Percentiles rank a stretch among this genome's conserved stretches.
Conservation (phyloP, 2,329 filamentous ascomycete genomes). For the Ascochyta pisi region DNA sequence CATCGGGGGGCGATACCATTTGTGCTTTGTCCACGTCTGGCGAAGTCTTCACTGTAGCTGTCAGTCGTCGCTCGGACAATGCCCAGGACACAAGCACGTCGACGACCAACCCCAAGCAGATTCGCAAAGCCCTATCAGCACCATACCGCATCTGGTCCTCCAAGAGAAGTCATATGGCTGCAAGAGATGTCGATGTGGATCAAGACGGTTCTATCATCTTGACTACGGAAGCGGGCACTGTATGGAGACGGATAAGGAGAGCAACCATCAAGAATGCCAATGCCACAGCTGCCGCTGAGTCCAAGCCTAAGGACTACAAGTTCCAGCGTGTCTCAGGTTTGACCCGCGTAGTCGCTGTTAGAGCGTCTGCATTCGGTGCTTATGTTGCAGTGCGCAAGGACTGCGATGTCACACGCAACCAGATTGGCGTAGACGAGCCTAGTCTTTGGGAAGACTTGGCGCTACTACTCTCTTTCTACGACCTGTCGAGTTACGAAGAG, state of each 20-base stretch:
- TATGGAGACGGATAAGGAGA: conserved; percentile 88
- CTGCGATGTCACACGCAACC: conserved; percentile 77
- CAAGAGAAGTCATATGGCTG: conserved; percentile 82
- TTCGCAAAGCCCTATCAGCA: conserved; percentile 78
- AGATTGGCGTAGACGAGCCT: conserved; percentile 70
- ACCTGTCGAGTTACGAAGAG: conserved; percentile 58
- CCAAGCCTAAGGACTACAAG: conserved; percentile 87
- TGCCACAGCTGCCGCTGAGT: conserved; percentile 58
- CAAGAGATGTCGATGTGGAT: conserved; percentile 83
- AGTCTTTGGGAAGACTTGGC: conserved; percentile 77
- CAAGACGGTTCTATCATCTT: conserved; percentile 95
- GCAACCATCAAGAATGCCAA: conserved; percentile 76
- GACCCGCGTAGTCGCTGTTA: conserved; percentile 81
- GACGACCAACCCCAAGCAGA: conserved; percentile 91
- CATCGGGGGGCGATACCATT: conserved; percentile 88
- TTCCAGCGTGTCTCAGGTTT: conserved; percentile 90
- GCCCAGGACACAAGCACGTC: conserved; percentile 67
- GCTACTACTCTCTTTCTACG: conserved; percentile 71
- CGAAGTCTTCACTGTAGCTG: conserved; percentile 84
- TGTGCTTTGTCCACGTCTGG: conserved; percentile 84
- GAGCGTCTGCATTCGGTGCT: conserved; percentile 87
- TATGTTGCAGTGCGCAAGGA: conserved; percentile 89
- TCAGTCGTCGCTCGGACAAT: conserved; percentile 72
- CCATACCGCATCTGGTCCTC: conserved; percentile 89
- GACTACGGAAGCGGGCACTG: conserved; percentile 88